Conservation (phyloP, 225 moss, liverwort and hornwort genomes). For the Lunularia cruciata region DNA sequence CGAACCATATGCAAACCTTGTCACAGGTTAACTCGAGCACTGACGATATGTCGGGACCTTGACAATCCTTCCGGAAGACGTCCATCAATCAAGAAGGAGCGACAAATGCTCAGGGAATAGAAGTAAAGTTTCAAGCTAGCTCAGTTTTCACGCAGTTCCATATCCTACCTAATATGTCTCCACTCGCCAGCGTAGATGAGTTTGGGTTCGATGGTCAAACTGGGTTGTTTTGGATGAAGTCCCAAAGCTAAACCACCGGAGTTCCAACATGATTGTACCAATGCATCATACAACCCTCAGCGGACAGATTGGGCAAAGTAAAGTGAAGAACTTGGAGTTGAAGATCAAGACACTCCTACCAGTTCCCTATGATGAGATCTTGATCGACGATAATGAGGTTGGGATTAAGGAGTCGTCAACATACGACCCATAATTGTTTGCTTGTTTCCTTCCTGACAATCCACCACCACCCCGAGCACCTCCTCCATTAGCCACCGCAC, state of each 20-base stretch:
- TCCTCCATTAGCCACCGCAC: neutral
- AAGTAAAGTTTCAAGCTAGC: conserved; percentile 33
- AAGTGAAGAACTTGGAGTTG: conserved; percentile 39
- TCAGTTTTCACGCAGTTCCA: conserved; percentile 39
- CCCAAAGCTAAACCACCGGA: conserved; percentile 30
- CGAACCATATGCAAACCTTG: neutral
- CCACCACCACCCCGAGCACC: neutral
- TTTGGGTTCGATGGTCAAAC: conserved; percentile 39
- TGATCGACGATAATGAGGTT: conserved; percentile 37
- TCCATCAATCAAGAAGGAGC: conserved; percentile 24
- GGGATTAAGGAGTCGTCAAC: neutral
- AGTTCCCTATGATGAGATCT: conserved; percentile 39
- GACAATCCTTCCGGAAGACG: conserved; percentile 15
- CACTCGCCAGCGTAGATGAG: conserved; percentile 39
- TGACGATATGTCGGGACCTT: neutral
- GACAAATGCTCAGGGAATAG: conserved; percentile 25
- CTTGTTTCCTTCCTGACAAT: conserved; percentile 3
- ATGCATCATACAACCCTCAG: conserved; percentile 25
- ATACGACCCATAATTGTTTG: conserved; percentile 11
- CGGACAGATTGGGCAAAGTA: conserved; percentile 30
- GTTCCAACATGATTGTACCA: conserved; percentile 29
- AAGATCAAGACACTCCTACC: conserved; percentile 48
- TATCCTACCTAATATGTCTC: conserved; percentile 33
- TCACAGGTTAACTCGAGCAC: neutral
- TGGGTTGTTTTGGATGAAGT: conserved; percentile 48